These are phyloP conservation scores for Spatholobus suberectus DNA, from an alignment of 306 rosid genomes.

Conservation along the genomic window DNA sequence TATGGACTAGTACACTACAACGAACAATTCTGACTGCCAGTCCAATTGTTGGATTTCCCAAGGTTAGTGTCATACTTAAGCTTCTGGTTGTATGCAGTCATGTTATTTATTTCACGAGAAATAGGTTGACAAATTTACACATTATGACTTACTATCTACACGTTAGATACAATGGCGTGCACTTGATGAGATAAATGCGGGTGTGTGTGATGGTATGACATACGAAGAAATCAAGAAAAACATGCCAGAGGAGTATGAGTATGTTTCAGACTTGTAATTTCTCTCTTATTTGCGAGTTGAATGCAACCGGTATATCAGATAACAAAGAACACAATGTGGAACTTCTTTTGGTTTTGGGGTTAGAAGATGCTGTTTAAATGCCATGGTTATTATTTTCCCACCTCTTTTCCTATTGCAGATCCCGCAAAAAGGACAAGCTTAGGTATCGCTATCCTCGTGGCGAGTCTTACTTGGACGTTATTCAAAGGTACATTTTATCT, in stretches of 20 bases:
- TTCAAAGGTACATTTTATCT: slow-evolving; percentile 70
- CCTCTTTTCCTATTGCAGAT: slow-evolving; percentile 52
- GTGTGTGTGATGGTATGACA: slow-evolving; percentile 98
- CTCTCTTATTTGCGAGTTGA: slow-evolving; percentile 37
- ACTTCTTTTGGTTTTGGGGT: slow-evolving; percentile 23
- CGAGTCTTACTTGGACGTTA: slow-evolving; percentile 96
- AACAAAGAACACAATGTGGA: neutral
- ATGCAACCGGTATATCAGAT: slow-evolving; percentile 26
- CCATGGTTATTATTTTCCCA: neutral
- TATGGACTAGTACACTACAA: slow-evolving; percentile 98
- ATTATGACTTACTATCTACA: slow-evolving; percentile 10
- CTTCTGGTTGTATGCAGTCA: slow-evolving; percentile 34
- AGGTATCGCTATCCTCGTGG: slow-evolving; percentile 99
- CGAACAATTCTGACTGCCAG: slow-evolving; percentile 91
- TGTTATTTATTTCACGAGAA: slow-evolving; percentile 24
- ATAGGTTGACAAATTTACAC: neutral
- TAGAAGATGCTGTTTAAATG: slow-evolving; percentile 18
- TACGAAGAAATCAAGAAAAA: slow-evolving; percentile 94
- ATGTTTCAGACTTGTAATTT: slow-evolving; percentile 50
- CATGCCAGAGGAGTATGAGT: slow-evolving; percentile 98
- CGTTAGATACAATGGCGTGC: slow-evolving; percentile 99
- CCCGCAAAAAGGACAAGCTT: slow-evolving; percentile 93
- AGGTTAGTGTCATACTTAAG: slow-evolving; percentile 62
- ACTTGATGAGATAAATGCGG: slow-evolving; percentile 90
- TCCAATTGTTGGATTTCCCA: slow-evolving; percentile 90